Conservation (phyloP, 805 yeast species). For the Cyberlindnera nakhonratchasimensis region DNA sequence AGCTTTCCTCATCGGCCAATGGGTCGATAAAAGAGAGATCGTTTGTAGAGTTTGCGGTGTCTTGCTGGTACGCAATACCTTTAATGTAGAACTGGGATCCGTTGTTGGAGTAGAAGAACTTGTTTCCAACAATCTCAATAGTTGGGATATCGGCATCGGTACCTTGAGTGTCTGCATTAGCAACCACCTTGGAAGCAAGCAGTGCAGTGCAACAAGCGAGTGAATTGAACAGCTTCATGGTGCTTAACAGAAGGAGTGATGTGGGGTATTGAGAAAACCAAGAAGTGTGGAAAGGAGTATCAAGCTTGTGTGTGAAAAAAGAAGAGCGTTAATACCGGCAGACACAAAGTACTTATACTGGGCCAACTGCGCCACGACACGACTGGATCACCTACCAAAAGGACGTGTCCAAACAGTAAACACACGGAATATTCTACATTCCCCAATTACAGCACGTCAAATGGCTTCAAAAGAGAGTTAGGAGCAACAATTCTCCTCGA, state of each 20-base stretch:
- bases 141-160: slow-evolving; percentile 38
- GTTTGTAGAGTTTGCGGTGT: slow-evolving; percentile 42
- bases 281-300: background rate
- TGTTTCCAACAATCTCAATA: slow-evolving; percentile 60
- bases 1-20: slow-evolving; percentile 54
- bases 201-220: slow-evolving; percentile 1
- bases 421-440: too few species aligned
- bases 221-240: slow-evolving; percentile 8
- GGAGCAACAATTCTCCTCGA: too few species aligned
- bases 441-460: too few species aligned
- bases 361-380: background rate
- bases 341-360: background rate
- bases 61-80: slow-evolving; percentile 75
- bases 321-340: background rate
- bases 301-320: too few species aligned
- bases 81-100: slow-evolving; percentile 73
- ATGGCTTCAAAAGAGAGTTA: too few species aligned
- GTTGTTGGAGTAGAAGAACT: slow-evolving; percentile 64
- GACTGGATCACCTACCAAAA: too few species aligned
- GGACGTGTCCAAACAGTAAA: too few species aligned
- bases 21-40: slow-evolving; percentile 54
- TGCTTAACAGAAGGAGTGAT: background rate
- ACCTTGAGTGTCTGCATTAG: slow-evolving; percentile 24
- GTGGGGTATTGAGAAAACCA: background rate
- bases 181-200: slow-evolving; percentile 11